Evolutionary conservation across 2,329 filamentous ascomycete genomes (phyloP), one percentile per base, ranked within the genome.

Genomic region (Pestalotiopsis sp.): DNA sequence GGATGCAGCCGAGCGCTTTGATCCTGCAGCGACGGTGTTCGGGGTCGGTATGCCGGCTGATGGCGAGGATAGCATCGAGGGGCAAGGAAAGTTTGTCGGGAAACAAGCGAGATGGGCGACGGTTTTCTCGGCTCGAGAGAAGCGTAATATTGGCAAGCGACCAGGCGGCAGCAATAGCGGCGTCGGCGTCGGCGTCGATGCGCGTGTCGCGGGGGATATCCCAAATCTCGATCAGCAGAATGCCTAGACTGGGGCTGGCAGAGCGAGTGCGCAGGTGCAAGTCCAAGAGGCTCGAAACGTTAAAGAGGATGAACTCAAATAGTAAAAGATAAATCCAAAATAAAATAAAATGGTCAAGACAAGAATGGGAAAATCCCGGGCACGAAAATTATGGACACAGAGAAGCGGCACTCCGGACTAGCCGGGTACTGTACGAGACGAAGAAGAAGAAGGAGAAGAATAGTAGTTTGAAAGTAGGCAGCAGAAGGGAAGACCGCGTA

Each of bases 1-100:
- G 73, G 77, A 74, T 76, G 77, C 71, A 74, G 77, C 76, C 69
- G 76, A 74, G 76, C 77, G 77, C 73, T 78, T 78, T 68, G 74
- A 70, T 70, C 74, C 74, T 72, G 73, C 70, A 45, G 65, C 66
- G 13, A 36, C 27, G 13, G 63, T 59, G 38, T 67, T 49, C 14
- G 66, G 62, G 65, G 69, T 62, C 68, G 73, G 73, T 65, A 69
- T 71, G 72, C 75, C 75, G 71, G 73, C 67, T 70, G 75, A 74
- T 38, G 75, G 74, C 75, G 73, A 76, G 70, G 76, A 74, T 70
- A 76, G 73, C 76, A 78, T 78, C 57, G 52, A 36, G 39, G 56
- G 13, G 31, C 31, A 36, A 36, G 31, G 31, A 36, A 52, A 9
- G 17, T 52, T 20, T 52, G 20, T 52, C n/a, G 45, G 45, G 4